Base-by-base conservation (phyloP, 129 eudicot species). In the Apium graveolens region DNA sequence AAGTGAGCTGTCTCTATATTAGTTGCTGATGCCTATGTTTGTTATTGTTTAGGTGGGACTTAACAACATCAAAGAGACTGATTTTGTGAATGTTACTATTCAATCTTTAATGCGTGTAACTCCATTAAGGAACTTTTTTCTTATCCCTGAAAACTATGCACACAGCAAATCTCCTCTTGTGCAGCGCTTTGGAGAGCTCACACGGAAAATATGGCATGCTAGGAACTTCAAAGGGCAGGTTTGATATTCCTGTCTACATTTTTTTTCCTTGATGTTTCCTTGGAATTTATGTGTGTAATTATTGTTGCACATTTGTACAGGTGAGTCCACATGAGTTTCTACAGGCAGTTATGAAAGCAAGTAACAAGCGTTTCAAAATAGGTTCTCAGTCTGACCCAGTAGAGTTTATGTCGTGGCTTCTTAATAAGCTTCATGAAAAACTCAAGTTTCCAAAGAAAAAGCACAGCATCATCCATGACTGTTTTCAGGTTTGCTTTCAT, bases 211-310 rank as follows among this genome's bases (percentile, higher is more conserved):
- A 62, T 95, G 98, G 98, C 98, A 95, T 86, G 91, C 94, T 11
- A 85, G 92, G 49, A 95, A 95, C 85, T 95, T 94, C 66, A 95
- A 95, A 84, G 97, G 98, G 79, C 97, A 95, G 96, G 98, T 95
- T 6, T 20, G 48, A 68, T 68, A 78, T 24, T 48, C 24, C 16
- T 63, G 66, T 71, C 63, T 45, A 42, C 38, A 21, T 17, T 46
- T 78, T 11, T 31, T 32, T 16, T 37, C 66, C 2, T 32, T 42
- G 9, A 4, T 21, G 14, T 49, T 48, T 20, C 27, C 51, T 60
- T 48, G 12, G 37, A 34, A 62, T 32, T 24, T n/a, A 49, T 17
- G 17, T 53, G 70, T 38, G 77, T 32, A 35, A 49, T 76, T 70
- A 41, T 46, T 38, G 43, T 44, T 24, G 20, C n/a, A 26, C 42